Conservation (phyloP, 352 stramenopile species). For the Phytophthora europaea region DNA sequence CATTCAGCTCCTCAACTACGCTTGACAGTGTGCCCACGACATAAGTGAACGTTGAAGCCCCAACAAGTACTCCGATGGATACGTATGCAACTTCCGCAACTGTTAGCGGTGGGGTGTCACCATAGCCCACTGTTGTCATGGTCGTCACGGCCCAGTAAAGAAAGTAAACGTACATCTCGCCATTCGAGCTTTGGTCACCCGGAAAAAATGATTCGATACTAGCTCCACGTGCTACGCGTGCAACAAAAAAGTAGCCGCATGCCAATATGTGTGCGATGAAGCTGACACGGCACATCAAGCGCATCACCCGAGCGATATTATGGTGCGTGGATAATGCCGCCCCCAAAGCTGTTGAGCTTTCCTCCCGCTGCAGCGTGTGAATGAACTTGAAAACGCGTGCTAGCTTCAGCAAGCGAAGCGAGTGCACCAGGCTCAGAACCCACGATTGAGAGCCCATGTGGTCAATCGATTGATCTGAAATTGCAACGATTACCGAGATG, state of each 20-base stretch:
- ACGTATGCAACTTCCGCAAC: constrained; percentile 68
- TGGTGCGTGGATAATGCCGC: constrained; percentile 50
- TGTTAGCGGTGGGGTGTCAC: constrained; percentile 70
- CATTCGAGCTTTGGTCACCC: constrained; percentile 24
- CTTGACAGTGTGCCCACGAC: constrained; percentile 81
- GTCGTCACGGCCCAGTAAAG: constrained; percentile 86
- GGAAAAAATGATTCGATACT: constrained; percentile 33
- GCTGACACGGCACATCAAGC: constrained; percentile 66
- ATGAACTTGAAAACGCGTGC: constrained; percentile 89
- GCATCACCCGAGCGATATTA: constrained; percentile 62
- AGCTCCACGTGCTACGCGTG: constrained; percentile 37
- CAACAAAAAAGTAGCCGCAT: constrained; percentile 77
- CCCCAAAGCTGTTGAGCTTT: constrained; percentile 52
- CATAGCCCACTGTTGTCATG: constrained; percentile 86
- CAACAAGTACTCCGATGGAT: constrained; percentile 62
- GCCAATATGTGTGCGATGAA: constrained; percentile 72
- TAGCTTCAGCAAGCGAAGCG: constrained; percentile 87
- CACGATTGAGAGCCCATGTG: constrained; percentile 14
- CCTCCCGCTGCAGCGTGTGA: constrained; percentile 63
- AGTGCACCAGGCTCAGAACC: constrained; percentile 66
- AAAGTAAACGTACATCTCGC: constrained; percentile 76
- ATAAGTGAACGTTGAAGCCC: constrained; percentile 80
- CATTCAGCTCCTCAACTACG: constrained; percentile 80
- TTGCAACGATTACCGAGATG: constrained; percentile 46
- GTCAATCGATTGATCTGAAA: constrained; percentile 30